Conservation (phyloP, 2,329 filamentous ascomycete species). For the Talaromyces sp. region DNA sequence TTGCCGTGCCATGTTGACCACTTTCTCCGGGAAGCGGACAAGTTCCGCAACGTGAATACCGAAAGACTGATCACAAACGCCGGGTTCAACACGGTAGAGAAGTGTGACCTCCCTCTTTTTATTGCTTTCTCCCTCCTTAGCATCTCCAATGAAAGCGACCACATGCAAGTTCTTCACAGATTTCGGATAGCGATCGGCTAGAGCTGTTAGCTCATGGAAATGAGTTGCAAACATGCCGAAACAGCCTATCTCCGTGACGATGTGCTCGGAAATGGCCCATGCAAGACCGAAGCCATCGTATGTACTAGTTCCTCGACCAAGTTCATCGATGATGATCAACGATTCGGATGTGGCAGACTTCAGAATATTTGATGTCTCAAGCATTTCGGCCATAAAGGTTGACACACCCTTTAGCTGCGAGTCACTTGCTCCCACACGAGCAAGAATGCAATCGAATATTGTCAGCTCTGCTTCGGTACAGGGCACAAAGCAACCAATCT, state of each 20-base stretch:
- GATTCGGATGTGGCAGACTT: constrained; percentile 94
- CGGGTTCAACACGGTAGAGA: constrained; percentile 92
- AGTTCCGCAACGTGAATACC: constrained; percentile 98
- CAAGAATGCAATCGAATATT: constrained; percentile 95
- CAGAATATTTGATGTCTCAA: constrained; percentile 96
- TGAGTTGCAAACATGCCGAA: constrained; percentile 96
- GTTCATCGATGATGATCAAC: constrained; percentile 96
- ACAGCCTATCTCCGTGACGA: constrained; percentile 89
- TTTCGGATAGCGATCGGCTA: constrained; percentile 74
- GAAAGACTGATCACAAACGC: constrained; percentile 95
- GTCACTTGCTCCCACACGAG: constrained; percentile 91
- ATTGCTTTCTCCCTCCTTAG: constrained; percentile 45
- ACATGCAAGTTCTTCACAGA: constrained; percentile 94
- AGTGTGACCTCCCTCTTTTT: constrained; percentile 82
- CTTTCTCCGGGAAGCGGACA: constrained; percentile 93
- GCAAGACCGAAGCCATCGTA: constrained; percentile 99
- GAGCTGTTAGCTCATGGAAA: constrained; percentile 93
- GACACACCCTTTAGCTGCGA: constrained; percentile 96
- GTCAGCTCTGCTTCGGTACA: constrained; percentile 86
- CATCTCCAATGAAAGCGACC: constrained; percentile 78
- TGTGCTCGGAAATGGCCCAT: constrained; percentile 98
- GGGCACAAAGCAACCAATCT: constrained; percentile 93
- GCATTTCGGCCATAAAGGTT: constrained; percentile 99
- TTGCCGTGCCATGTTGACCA: constrained; percentile 97
- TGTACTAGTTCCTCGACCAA: constrained; percentile 92